These are phyloP conservation scores for Flaveria ramosissima DNA, from an alignment of 129 eudicot species.

Conservation along the genomic window DNA sequence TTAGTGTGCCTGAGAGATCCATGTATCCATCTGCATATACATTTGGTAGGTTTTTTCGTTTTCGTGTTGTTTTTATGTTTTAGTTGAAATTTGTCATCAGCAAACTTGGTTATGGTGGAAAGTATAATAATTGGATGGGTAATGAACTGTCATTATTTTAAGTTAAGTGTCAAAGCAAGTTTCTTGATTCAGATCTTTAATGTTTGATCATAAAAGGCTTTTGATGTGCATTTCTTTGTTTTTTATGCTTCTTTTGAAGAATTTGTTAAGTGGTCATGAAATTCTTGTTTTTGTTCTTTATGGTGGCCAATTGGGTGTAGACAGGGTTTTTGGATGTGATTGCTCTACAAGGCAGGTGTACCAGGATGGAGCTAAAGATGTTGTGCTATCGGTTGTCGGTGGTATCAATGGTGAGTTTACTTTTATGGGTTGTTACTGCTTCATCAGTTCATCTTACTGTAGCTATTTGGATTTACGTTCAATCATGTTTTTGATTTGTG, in stretches of 20 bases:
- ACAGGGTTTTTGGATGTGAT: conserved; percentile 72
- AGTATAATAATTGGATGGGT: not conserved
- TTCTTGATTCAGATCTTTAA: not conserved
- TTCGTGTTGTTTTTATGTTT: no score
- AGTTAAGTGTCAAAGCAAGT: no score
- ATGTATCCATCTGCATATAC: conserved; percentile 79
- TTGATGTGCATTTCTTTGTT: not conserved
- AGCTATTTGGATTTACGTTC: conserved; percentile 9
- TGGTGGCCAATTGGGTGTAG: conserved; percentile 43
- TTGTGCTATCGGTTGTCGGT: conserved; percentile 79
- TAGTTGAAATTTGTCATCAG: not conserved
- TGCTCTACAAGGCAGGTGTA: conserved; percentile 93
- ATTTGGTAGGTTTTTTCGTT: conserved; percentile 56
- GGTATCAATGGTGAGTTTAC: conserved; percentile 84
- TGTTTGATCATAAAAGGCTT: conserved; percentile 4
- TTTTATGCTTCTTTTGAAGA: not conserved
- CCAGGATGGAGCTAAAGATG: conserved; percentile 87
- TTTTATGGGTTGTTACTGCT: conserved; percentile 2
- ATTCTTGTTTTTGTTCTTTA: not conserved
- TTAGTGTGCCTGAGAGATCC: conserved; percentile 58
- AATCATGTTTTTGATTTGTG: not conserved
- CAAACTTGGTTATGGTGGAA: not conserved
- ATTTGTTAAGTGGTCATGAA: conserved; percentile 9
- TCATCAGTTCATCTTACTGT: conserved; percentile 4
- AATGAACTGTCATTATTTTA: not conserved